A percentile compares a stretch with the other conserved stretches of the same genome.
phyloP scores from a whole-genome alignment of 75 land plant species.

The Picea glauca region DNA sequence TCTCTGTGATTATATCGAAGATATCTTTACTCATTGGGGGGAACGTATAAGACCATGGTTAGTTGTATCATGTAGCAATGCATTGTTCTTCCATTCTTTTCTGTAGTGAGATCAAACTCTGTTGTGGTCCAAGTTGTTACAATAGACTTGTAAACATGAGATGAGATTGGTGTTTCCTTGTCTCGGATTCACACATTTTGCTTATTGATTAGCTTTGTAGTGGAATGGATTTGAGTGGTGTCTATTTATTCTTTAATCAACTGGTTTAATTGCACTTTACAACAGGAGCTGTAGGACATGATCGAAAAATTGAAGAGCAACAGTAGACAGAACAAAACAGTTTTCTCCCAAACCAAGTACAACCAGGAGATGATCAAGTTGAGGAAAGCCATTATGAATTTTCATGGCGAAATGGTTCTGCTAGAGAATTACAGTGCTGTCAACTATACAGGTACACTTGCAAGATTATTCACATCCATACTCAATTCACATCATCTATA shows the following conservation, averaged over 20 bases:
- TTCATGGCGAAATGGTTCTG: conserved; percentile 56
- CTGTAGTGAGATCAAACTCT: too few species aligned
- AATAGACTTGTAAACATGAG: too few species aligned
- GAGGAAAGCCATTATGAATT: conserved; percentile 45
- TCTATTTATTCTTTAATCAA: background rate
- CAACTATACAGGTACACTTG: conserved; percentile 38
- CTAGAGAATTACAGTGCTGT: conserved; percentile 53
- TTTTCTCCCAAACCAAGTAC: conserved; percentile 25
- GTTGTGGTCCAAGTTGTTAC: too few species aligned
- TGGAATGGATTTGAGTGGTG: background rate
- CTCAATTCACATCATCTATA: background rate
- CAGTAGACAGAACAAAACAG: conserved; percentile 21
- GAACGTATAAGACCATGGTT: too few species aligned
- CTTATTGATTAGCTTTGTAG: conserved; percentile 3
- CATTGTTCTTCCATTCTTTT: too few species aligned
- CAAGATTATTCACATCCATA: background rate
- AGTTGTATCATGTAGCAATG: too few species aligned
- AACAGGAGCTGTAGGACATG: conserved; percentile 73
- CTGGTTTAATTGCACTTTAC: background rate
- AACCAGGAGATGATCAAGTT: conserved; percentile 32
- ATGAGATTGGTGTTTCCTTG: too few species aligned
- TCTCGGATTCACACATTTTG: background rate
- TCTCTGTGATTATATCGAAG: too few species aligned
- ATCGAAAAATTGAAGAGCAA: conserved; percentile 30
- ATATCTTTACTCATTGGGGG: too few species aligned